These are phyloP conservation scores for Candida dendrica DNA, from an alignment of 805 yeast species.

Conservation along the genomic window DNA sequence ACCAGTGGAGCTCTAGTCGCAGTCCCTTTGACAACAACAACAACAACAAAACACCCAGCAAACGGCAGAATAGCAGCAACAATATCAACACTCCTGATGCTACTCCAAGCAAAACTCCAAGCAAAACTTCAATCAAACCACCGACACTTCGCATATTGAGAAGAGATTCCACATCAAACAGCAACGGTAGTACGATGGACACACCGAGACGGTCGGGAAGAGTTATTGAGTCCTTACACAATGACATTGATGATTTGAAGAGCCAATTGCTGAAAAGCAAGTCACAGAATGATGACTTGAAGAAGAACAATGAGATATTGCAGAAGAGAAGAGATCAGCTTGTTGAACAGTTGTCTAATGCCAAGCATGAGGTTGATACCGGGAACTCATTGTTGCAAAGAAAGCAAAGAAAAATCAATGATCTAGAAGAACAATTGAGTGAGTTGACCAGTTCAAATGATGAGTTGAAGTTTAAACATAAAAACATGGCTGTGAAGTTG, in stretches of 20 bases:
- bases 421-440: conserved; percentile 52
- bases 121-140: not conserved
- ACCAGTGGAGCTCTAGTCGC: not conserved
- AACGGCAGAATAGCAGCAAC: not conserved
- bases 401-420: conserved; percentile 61
- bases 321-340: conserved; percentile 44
- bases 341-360: conserved; percentile 58
- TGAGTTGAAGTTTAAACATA: conserved; percentile 39
- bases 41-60: too few species aligned
- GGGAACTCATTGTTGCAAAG: conserved; percentile 60
- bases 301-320: conserved; percentile 43
- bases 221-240: conserved; percentile 37
- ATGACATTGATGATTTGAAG: conserved; percentile 46
- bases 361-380: conserved; percentile 75
- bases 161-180: not conserved
- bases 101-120: not conserved
- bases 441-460: conserved; percentile 42
- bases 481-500: conserved; percentile 42
- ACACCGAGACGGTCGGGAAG: conserved; percentile 17
- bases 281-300: conserved; percentile 43
- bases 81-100: not conserved
- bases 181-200: not conserved
- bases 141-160: too few species aligned
- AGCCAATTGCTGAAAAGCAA: conserved; percentile 28
- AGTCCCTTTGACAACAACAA: not conserved